A percentile compares a stretch with the other conserved stretches of the same genome.
Conservation (phyloP, 768 basidiomycete genomes). For the Collybiopsis luxurians region DNA sequence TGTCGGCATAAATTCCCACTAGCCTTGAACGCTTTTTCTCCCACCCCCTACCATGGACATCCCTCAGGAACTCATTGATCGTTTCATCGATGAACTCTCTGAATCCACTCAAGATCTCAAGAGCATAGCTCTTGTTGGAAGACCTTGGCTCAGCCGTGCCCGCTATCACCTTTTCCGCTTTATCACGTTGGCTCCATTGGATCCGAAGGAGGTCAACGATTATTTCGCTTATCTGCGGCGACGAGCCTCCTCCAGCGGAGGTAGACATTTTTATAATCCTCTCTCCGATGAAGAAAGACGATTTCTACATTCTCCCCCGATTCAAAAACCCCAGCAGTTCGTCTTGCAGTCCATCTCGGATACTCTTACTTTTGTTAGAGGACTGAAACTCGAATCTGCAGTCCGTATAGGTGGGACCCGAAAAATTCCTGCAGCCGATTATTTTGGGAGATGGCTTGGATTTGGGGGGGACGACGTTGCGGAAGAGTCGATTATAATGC, state of each 20-base stretch:
- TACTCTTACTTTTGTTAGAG: neutral
- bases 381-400: neutral
- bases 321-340: neutral
- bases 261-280: neutral
- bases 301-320: neutral
- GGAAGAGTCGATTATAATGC: neutral
- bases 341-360: neutral
- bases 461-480: neutral
- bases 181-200: neutral
- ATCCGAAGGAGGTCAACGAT: neutral
- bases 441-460: constrained; percentile 2
- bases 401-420: neutral
- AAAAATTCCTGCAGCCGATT: neutral
- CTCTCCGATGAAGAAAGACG: neutral
- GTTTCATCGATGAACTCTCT: neutral
- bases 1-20: too few species aligned
- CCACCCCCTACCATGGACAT: too few species aligned
- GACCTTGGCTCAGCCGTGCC: neutral
- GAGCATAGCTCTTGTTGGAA: neutral
- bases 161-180: constrained; percentile 2
- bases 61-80: constrained; percentile 6
- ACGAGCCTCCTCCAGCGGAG: neutral
- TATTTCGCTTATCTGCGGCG: neutral
- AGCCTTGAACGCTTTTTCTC: too few species aligned
- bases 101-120: neutral